Base-by-base conservation (phyloP, 179 eudicot genomes). In the Spinacia oleracea region DNA sequence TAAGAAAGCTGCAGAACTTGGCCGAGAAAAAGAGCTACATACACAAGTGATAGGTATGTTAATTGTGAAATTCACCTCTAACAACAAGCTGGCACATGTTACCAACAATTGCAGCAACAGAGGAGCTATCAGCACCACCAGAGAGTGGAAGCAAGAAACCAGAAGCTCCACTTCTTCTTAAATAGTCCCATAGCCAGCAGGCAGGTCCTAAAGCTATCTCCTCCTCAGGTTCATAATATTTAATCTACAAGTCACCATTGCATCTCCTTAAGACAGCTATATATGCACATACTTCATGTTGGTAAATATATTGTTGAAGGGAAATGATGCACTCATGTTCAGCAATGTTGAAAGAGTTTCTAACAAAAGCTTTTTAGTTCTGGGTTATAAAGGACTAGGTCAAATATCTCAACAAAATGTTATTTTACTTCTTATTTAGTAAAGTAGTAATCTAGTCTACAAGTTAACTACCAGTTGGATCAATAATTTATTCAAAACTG, bases 51-150 rank as follows among this genome's bases (percentile, higher is more conserved):
- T 70, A n/a, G 38, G 31, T 15, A 70, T 31, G n/a, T 45, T 43
- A 5, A 45, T 46, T 15, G 1, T 14, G 48, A 67, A 64, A 70
- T 38, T 70, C 56, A 91, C 99, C 98, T 96, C 89, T 89, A 58
- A 92, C 94, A 59, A 96, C 99, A 77, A 93, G 96, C 85, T 93
- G 99, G 85, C 99, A 93, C 99, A 96, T 96, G 89, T 92, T 91
- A 79, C 99, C 99, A 80, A 91, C 98, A 51, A 96, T 92, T 70
- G 97, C 98, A 78, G 99, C 99, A 74, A 93, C 97, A 55, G 98
- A 89, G 29, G 99, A 93, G 87, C 99, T 93, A 90, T 96, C 99
- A 78, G 98, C 99, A 51, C 99, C 99, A 83, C 99, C 96, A 65
- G 98, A 96, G 64, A 96, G 96, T 76, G 99, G 99, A 84, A 96